Base-by-base conservation (phyloP, 169 alveolate genomes). In the Plasmodium berghei region DNA sequence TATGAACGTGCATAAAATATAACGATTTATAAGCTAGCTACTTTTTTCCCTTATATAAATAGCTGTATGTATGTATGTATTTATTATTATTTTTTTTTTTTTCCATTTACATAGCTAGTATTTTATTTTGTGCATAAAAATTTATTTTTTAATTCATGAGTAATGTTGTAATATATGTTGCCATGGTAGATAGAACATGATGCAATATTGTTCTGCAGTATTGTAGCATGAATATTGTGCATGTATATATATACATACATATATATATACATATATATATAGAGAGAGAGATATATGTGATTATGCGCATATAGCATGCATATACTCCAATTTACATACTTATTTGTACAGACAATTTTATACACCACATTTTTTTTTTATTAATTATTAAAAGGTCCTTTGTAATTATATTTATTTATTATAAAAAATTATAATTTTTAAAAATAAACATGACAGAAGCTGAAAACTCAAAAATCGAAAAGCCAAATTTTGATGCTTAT, bases 401-500 rank as follows among this genome's bases (percentile, higher is more conserved):
- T 34, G 42, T 34, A 34, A 34, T 34, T 34, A 34, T 34, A 34
- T 4, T 34, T 34, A 34, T 34, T 34, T 34, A 34, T 34, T 34
- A 34, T 34, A 34, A 34, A 34, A 52, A 6, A 52, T 14, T 16
- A 52, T 52, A 14, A 14, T 8, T 52, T 52, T 52, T 52, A 5
- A 16, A 52, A 52, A 52, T 16, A 52, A 52, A 52, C 64, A 83
- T 83, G 90, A 83, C 90, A 40, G 90, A 83, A 52, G 90, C 90
- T 9, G 90, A 83, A 56, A 83, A 67, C 18, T 34, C 70, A 42
- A 83, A 67, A 28, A 72, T 83, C 10, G 90, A 83, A 72, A 83
- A 83, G 34, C 90, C 90, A 4, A 85, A 83, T 72, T 70, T 83
- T 34, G 90, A 83, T 72, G 90, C 90, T 8, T 83, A 83, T 34